Evolutionary conservation across 352 stramenopile species (phyloP).

Genomic region (Blastocystis sp.): DNA sequence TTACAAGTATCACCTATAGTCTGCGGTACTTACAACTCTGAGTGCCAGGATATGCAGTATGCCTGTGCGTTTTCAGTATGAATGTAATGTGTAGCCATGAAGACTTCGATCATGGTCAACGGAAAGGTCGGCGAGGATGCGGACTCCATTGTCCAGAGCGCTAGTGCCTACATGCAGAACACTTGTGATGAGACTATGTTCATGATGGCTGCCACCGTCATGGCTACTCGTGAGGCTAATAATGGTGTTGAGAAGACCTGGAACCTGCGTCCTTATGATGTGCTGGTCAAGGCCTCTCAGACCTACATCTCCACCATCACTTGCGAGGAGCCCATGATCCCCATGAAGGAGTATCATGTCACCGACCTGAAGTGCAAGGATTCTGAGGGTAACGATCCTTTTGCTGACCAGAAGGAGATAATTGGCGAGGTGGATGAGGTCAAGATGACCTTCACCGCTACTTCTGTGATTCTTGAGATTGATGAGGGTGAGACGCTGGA

Average conservation of each 20-base stretch:
- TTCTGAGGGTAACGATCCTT: not conserved
- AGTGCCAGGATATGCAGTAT: not conserved
- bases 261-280: not conserved
- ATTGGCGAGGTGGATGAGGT: not conserved
- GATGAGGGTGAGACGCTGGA: not conserved
- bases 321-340: not conserved
- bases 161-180: not conserved
- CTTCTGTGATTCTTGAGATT: not conserved
- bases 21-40: not conserved
- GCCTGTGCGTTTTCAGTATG: not conserved
- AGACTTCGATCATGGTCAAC: not conserved
- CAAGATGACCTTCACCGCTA: conserved; percentile 6
- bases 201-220: not conserved
- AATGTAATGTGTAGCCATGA: not conserved
- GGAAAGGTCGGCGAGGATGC: not conserved
- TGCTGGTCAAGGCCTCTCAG: not conserved
- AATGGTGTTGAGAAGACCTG: not conserved
- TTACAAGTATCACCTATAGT: not conserved
- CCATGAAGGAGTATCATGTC: conserved; percentile 35
- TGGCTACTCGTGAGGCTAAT: not conserved
- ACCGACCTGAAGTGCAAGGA: conserved; percentile 6
- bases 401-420: not conserved
- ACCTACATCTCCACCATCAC: not conserved
- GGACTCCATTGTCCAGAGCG: not conserved
- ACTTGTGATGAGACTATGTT: not conserved